phyloP scores from a whole-genome alignment of 208 protist genomes.

The Leishmania major region DNA sequence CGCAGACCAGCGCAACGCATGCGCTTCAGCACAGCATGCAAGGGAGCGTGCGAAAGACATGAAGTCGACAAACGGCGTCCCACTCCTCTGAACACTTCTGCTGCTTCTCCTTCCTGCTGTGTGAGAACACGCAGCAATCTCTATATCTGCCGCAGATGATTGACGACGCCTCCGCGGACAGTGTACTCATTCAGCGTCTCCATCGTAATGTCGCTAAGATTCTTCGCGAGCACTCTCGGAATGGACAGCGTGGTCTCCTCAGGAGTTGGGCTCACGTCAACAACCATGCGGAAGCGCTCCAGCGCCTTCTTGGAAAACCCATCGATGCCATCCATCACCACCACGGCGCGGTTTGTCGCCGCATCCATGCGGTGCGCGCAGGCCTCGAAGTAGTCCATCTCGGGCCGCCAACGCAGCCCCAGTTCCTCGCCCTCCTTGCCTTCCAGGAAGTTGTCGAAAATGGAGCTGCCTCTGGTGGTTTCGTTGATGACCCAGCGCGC shows the following conservation, averaged over 20 bases:
- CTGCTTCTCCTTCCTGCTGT: background rate
- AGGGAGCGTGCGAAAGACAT: background rate
- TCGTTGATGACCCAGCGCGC: conserved; percentile 77
- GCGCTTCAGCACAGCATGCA: background rate
- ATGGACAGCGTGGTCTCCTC: conserved; percentile 47
- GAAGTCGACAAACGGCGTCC: background rate
- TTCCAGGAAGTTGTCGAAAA: conserved; percentile 83
- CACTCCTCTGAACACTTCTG: background rate
- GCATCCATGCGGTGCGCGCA: conserved; percentile 72
- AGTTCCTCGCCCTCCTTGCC: conserved; percentile 63
- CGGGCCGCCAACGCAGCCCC: conserved; percentile 71
- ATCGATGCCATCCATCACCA: conserved; percentile 83
- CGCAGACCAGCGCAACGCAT: background rate
- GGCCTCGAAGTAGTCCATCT: conserved; percentile 86
- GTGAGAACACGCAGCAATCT: background rate
- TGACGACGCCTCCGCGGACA: conserved; percentile 30
- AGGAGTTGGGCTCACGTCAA: conserved; percentile 62
- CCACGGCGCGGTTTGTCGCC: conserved; percentile 57
- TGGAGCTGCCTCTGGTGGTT: conserved; percentile 48
- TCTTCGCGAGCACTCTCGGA: conserved; percentile 39
- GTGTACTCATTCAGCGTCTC: conserved; percentile 62
- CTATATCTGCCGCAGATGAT: conserved; percentile 40
- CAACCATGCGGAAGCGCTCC: conserved; percentile 78
- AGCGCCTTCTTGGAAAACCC: conserved; percentile 79
- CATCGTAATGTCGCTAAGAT: conserved; percentile 59